Conservation (phyloP, 2,329 filamentous ascomycete species). For the Ceratocystis huliohia region DNA sequence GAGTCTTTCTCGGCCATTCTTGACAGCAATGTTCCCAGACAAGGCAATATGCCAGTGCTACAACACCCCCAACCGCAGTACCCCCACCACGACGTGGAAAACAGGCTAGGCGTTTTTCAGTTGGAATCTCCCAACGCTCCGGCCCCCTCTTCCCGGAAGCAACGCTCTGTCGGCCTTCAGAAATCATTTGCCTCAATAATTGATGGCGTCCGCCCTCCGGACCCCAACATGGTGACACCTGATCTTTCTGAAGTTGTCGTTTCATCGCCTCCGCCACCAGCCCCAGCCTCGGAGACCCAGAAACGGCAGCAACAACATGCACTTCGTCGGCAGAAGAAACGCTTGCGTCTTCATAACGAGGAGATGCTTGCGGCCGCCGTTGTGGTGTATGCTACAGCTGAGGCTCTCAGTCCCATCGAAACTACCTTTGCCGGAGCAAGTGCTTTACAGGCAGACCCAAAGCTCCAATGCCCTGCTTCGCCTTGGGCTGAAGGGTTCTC, state of each 20-base stretch:
- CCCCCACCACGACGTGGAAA: background rate
- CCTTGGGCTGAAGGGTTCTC: slow-evolving; percentile 19
- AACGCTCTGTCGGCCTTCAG: slow-evolving; percentile 9
- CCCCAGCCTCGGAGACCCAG: slow-evolving; percentile 20
- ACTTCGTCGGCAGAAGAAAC: slow-evolving; percentile 34
- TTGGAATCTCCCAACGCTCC: background rate
- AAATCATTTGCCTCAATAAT: slow-evolving; percentile 14
- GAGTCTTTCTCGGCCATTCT: slow-evolving; percentile 23
- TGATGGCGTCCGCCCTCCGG: slow-evolving; percentile 18
- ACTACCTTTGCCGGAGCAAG: slow-evolving; percentile 1
- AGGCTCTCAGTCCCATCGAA: slow-evolving; percentile 34
- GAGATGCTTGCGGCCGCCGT: slow-evolving; percentile 43
- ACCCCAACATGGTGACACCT: slow-evolving; percentile 33
- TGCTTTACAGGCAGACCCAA: background rate
- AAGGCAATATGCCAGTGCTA: slow-evolving; percentile 13
- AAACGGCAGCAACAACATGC: slow-evolving; percentile 32
- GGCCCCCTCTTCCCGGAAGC: background rate
- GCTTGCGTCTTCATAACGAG: slow-evolving; percentile 36
- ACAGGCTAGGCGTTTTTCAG: slow-evolving; percentile 17
- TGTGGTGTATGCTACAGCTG: slow-evolving; percentile 40
- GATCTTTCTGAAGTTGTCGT: slow-evolving; percentile 35
- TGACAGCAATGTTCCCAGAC: slow-evolving; percentile 1
- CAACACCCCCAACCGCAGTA: slow-evolving; percentile 3
- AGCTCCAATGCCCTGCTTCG: slow-evolving; percentile 18
- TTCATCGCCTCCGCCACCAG: slow-evolving; percentile 29